Evolutionary conservation across 768 basidiomycete genomes (phyloP), one percentile per base, ranked within the genome.

Genomic region (Kwoniella europaea): DNA sequence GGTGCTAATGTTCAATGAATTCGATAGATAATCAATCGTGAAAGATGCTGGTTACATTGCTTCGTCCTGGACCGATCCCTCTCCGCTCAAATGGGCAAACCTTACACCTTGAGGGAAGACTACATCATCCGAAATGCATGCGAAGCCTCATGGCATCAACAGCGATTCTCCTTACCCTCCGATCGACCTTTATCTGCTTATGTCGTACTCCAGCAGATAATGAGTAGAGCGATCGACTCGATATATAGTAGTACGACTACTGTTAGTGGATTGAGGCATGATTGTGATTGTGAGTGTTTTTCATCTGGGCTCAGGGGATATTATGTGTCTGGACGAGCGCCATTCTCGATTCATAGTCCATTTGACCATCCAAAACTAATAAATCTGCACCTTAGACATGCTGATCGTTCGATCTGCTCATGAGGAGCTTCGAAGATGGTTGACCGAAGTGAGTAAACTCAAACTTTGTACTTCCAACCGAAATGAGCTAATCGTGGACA

Each of bases 81-180:
- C 69, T 92, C 93, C 75, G 92, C 95, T 0, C 94, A 94, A 80
- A 93, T 98, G 93, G 95, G 95, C 55, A 98, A 97, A 84, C 96
- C 96, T 3, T 90, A 92, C 79, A 89, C 91, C 2, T 90, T 98
- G 74, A 90, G 91, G 80, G 96, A 98, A 84, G 96, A 99, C 82
- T 93, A 88, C 78, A 91, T 98, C 79, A 93, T 98, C 75, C 90
- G 94, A 1, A 91, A 92, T 83, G 79, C 78, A 16, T 82, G 78
- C 56, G 90, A 90, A 16, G 82, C 86, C 27, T 86, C 87, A 46
- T 99, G 94, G 93, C 89, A 88, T 76, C 86, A 86, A 27, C 88
- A 90, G 3, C 87, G 90, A 3, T 85, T 86, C n/a, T 88, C 90
- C 10, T 85, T 86, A 53, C 86, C 90, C 0, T 84, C 88, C 10